A percentile compares a stretch with the other conserved stretches of the same genome.
Evolutionary conservation across 2,329 filamentous ascomycete genomes (phyloP).

Genomic region (Phialophora chinensis): DNA sequence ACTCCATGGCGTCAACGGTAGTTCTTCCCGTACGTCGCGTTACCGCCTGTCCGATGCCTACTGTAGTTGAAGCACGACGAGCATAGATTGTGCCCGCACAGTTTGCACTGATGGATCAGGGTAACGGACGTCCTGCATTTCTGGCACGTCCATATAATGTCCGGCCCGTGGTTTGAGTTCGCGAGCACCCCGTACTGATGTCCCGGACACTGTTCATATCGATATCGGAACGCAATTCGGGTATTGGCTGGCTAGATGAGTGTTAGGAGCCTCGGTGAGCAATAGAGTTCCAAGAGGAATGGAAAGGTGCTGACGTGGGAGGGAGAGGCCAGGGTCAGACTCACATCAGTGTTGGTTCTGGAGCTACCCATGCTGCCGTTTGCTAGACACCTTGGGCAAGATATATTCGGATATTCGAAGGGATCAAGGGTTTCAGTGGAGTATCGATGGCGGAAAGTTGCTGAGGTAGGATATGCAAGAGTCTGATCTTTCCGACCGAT

Average conservation of each 20-base stretch:
- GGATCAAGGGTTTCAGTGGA: background rate
- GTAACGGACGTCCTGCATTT: constrained; percentile 7
- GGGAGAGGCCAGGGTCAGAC: background rate
- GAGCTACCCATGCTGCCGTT: background rate
- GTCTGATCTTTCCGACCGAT: background rate
- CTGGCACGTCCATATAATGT: background rate
- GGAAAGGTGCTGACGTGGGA: background rate
- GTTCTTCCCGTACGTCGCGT: background rate
- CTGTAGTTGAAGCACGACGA: constrained; percentile 17
- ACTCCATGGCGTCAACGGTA: background rate
- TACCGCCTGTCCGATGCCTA: constrained; percentile 11
- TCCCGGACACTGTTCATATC: background rate
- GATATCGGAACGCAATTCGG: background rate
- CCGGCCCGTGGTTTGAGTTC: background rate
- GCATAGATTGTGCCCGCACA: constrained; percentile 19
- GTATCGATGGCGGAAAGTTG: background rate
- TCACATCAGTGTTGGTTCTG: background rate
- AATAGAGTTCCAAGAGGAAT: background rate
- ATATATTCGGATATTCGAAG: background rate
- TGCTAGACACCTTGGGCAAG: background rate
- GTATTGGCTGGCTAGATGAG: background rate
- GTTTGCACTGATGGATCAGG: constrained; percentile 13
- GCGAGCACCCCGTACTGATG: background rate
- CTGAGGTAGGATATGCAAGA: background rate
- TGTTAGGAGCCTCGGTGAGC: background rate